Percentiles rank a stretch among this genome's conserved stretches.
These are phyloP conservation scores for Hymenoscyphus occultus DNA, from an alignment of 2,329 filamentous ascomycete species.

Conservation along the genomic window DNA sequence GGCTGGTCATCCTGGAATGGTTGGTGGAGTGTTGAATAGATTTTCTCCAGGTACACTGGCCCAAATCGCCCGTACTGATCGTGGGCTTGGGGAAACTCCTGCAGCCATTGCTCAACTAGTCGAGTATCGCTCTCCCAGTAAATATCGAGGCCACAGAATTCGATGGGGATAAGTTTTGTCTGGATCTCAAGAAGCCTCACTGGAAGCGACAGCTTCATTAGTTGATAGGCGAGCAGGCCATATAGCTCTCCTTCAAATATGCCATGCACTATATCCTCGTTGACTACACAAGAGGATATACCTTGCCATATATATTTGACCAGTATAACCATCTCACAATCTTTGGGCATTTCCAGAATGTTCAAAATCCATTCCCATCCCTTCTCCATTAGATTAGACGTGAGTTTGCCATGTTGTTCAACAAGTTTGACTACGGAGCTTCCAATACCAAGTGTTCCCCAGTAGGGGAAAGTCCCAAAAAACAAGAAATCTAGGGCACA, in stretches of 20 bases:
- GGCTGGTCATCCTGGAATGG: neutral
- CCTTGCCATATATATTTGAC: neutral
- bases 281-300: neutral
- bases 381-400: too few species aligned
- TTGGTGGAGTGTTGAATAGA: constrained; percentile 1
- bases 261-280: neutral
- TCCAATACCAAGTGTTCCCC: too few species aligned
- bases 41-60: neutral
- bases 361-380: too few species aligned
- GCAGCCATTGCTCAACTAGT: neutral
- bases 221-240: neutral
- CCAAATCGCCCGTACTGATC: neutral
- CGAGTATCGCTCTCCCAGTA: neutral
- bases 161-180: too few species aligned
- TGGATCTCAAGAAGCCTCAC: too few species aligned
- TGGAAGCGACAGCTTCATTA: neutral
- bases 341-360: too few species aligned
- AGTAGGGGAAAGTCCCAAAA: too few species aligned
- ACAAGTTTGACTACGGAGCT: too few species aligned
- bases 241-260: neutral
- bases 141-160: too few species aligned
- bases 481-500: too few species aligned
- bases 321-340: too few species aligned
- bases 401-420: too few species aligned
- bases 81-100: neutral